These are phyloP conservation scores for Tulasnella sp. DNA, from an alignment of 768 basidiomycete genomes.

Conservation along the genomic window DNA sequence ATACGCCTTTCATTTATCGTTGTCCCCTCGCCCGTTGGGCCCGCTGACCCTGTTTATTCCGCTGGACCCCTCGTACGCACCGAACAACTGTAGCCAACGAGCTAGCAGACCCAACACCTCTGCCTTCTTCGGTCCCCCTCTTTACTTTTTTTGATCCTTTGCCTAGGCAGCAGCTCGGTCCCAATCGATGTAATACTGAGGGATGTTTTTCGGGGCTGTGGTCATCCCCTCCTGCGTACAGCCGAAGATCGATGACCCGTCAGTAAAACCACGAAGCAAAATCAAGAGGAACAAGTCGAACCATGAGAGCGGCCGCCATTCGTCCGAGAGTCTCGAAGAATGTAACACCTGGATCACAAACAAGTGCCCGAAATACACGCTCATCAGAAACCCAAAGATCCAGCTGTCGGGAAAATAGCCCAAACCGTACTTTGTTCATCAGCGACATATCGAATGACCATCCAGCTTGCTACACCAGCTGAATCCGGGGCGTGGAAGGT, in stretches of 20 bases:
- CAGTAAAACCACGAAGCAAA: not conserved
- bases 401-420: not conserved
- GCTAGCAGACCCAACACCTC: not conserved
- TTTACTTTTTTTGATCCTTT: not conserved
- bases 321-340: constrained; percentile 17
- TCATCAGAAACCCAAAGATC: not conserved
- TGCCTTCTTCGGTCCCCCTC: no score
- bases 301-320: constrained; percentile 23
- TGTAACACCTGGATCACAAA: not conserved
- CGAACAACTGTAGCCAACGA: not conserved
- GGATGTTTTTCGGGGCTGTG: not conserved
- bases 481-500: constrained; percentile 15
- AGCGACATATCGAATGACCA: constrained; percentile 13
- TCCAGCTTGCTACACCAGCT: not conserved
- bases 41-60: not conserved
- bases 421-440: not conserved
- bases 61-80: not conserved
- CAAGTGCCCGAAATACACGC: not conserved
- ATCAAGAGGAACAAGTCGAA: not conserved
- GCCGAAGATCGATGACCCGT: not conserved
- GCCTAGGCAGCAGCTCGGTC: not conserved
- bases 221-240: not conserved
- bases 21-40: not conserved
- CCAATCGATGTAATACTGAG: constrained; percentile 5
- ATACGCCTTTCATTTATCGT: not conserved